Percentiles rank a stretch among this genome's conserved stretches.
Evolutionary conservation across 495 filamentous ascomycete genomes (phyloP).

Genomic region (Tuber brumale): DNA sequence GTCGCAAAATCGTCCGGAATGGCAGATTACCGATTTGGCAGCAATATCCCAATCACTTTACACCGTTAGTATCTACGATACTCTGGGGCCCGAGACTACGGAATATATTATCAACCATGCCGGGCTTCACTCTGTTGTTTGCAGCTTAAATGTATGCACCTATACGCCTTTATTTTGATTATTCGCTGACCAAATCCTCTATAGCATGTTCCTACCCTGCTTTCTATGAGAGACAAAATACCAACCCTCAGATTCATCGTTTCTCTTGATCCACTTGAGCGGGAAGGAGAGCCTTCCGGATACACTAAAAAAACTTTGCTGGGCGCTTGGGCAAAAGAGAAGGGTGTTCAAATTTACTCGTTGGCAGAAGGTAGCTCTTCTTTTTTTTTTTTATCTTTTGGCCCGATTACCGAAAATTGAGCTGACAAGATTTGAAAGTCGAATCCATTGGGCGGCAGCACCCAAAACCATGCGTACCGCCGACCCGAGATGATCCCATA

Average conservation of each 20-base stretch:
- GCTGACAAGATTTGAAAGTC: conserved; percentile 40
- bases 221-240: conserved; percentile 71
- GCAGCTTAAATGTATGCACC: conserved; percentile 54
- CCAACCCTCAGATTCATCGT: conserved; percentile 84
- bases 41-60: conserved; percentile 83
- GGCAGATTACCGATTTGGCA: conserved; percentile 92
- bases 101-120: conserved; percentile 96
- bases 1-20: conserved; percentile 94
- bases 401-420: not conserved
- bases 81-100: conserved; percentile 77
- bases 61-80: conserved; percentile 94
- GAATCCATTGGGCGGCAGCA: conserved; percentile 69
- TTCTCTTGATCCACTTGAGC: conserved; percentile 74
- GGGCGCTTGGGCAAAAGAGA: conserved; percentile 61
- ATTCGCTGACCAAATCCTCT: not conserved
- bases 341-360: conserved; percentile 68
- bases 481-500: conserved; percentile 66
- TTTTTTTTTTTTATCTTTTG: not conserved
- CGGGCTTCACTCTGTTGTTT: conserved; percentile 64
- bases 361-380: conserved; percentile 50
- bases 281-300: conserved; percentile 64
- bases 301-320: conserved; percentile 72
- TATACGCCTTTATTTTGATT: not conserved
- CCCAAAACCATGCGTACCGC: conserved; percentile 61
- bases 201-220: conserved; percentile 72